phyloP scores from a whole-genome alignment of 2,329 filamentous ascomycete genomes.

The Capronia epimyces region DNA sequence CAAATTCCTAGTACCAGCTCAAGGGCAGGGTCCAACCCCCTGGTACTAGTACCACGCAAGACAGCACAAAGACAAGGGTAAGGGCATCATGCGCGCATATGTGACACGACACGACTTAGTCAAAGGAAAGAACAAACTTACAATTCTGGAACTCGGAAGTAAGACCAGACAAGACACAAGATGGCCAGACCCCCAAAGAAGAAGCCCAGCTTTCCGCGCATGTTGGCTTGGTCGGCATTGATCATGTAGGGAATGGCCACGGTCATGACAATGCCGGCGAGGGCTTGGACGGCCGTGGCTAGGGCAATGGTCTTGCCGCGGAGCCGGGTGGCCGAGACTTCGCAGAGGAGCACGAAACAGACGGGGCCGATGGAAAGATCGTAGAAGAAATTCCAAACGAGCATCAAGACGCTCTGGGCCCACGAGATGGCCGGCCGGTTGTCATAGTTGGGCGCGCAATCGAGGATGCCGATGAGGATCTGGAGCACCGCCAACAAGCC shows the following conservation, averaged over 20 bases:
- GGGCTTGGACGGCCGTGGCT: conserved; percentile 38
- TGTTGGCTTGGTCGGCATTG: conserved; percentile 29
- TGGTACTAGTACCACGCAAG: no score
- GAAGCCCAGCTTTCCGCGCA: conserved; percentile 33
- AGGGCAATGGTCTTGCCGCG: conserved; percentile 44
- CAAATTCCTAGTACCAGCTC: no score
- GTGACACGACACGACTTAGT: not conserved
- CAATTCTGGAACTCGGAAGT: conserved; percentile 31
- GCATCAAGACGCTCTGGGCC: conserved; percentile 36
- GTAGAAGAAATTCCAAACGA: conserved; percentile 41
- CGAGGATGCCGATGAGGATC: conserved; percentile 40
- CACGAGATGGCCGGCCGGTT: conserved; percentile 31
- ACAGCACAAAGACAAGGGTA: no score
- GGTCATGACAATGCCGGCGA: conserved; percentile 39
- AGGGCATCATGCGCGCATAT: not conserved
- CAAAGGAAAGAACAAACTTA: conserved; percentile 4
- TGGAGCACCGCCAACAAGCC: conserved; percentile 32
- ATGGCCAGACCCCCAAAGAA: conserved; percentile 32
- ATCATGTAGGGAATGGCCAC: conserved; percentile 38
- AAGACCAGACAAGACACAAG: conserved; percentile 34
- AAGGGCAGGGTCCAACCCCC: no score
- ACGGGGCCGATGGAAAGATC: conserved; percentile 39
- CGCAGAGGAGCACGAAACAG: conserved; percentile 46
- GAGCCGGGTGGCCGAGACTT: conserved; percentile 41
- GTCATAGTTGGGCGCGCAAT: conserved; percentile 35